Conservation (phyloP, 2,329 filamentous ascomycete species). For the Penicillium digitatum region DNA sequence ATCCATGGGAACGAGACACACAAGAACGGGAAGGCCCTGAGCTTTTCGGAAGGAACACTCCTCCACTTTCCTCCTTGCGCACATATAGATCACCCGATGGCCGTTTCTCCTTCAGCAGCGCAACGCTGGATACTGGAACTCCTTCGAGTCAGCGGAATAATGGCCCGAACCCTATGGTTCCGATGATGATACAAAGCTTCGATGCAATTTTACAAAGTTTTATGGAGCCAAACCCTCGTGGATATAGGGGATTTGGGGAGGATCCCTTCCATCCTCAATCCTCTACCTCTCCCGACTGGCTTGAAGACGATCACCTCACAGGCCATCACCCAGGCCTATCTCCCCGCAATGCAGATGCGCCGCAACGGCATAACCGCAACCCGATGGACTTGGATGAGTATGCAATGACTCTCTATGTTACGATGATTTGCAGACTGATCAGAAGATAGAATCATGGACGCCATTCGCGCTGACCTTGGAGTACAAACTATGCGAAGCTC, state of each 20-base stretch:
- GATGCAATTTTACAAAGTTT: slow-evolving; percentile 48
- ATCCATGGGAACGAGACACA: slow-evolving; percentile 49
- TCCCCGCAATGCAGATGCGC: slow-evolving; percentile 51
- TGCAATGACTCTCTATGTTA: slow-evolving; percentile 21
- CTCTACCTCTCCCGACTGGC: slow-evolving; percentile 11
- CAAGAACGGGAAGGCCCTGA: slow-evolving; percentile 32
- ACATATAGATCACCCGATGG: slow-evolving; percentile 47
- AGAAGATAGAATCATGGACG: slow-evolving; percentile 25
- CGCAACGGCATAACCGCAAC: slow-evolving; percentile 47
- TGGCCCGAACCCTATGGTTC: slow-evolving; percentile 22
- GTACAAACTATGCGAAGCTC: slow-evolving; percentile 2
- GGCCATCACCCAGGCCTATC: slow-evolving; percentile 35
- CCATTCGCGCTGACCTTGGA: slow-evolving; percentile 26
- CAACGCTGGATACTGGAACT: slow-evolving; percentile 26
- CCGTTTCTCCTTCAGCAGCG: slow-evolving; percentile 40
- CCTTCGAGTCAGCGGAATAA: slow-evolving; percentile 18
- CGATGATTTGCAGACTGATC: slow-evolving; percentile 4
- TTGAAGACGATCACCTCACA: slow-evolving; percentile 4
- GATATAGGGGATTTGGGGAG: slow-evolving; percentile 2
- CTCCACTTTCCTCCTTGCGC: slow-evolving; percentile 31
- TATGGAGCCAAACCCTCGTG: slow-evolving; percentile 26
- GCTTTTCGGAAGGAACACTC: slow-evolving; percentile 14
- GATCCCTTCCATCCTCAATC: slow-evolving; percentile 9
- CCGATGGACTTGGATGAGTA: slow-evolving; percentile 50
- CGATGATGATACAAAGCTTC: slow-evolving; percentile 36